phyloP scores from a whole-genome alignment of 305 asterid species.

The Fraxinus latifolia region DNA sequence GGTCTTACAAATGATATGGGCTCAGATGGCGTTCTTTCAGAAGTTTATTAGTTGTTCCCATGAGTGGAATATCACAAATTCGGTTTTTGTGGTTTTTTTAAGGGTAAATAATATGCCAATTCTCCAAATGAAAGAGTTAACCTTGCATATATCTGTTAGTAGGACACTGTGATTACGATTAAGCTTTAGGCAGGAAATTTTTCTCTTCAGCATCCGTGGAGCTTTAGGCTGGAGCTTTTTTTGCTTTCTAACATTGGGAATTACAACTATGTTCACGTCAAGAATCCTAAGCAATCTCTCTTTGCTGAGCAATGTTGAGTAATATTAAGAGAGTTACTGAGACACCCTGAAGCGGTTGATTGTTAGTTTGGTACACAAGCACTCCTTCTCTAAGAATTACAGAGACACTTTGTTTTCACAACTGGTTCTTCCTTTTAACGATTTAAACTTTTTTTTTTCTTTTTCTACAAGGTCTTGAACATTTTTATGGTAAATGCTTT shows the following conservation, averaged over 20 bases:
- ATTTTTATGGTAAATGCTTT: not conserved
- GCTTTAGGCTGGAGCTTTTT: not conserved
- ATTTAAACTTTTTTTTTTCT: not conserved
- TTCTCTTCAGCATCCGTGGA: not conserved
- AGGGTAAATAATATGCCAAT: constrained; percentile 7
- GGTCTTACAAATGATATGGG: constrained; percentile 4
- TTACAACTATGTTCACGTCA: not conserved
- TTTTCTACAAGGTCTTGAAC: not conserved
- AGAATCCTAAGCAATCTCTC: not conserved
- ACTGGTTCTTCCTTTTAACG: not conserved
- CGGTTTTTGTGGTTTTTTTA: constrained; percentile 2
- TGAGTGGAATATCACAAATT: not conserved
- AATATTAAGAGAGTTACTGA: not conserved
- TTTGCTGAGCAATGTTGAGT: not conserved
- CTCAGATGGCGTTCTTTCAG: not conserved
- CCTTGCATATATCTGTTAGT: not conserved
- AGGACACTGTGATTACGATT: not conserved
- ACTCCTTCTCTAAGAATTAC: not conserved
- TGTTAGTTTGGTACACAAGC: not conserved
- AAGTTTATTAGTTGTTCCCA: not conserved
- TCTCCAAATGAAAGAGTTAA: not conserved
- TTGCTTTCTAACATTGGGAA: not conserved
- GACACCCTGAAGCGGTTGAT: not conserved
- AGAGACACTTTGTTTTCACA: not conserved
- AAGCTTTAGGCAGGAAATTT: not conserved